Percentiles rank a stretch among this genome's conserved stretches.
Conservation (phyloP, 768 basidiomycete genomes). For the Pisolithus microcarpus region DNA sequence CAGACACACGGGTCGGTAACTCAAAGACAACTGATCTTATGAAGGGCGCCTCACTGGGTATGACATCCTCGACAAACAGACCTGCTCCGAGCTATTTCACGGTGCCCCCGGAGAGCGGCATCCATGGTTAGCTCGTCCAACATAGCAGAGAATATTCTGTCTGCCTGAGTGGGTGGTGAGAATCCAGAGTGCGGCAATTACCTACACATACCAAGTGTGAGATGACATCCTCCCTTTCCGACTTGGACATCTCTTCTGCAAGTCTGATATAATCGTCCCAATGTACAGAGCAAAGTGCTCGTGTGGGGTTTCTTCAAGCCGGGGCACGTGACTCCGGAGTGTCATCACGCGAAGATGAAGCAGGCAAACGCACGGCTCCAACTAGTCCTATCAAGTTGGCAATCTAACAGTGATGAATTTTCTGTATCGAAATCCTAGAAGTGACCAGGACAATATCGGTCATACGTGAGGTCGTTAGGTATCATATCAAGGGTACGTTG, state of each 20-base stretch:
- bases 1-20: conserved; percentile 8
- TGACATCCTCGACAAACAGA: conserved; percentile 59
- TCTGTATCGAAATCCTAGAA: too few species aligned
- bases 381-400: too few species aligned
- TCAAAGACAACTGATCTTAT: neutral
- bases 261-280: neutral
- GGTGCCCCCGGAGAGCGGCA: conserved; percentile 65
- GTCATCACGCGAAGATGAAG: too few species aligned
- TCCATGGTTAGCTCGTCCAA: conserved; percentile 76
- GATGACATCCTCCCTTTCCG: conserved; percentile 51
- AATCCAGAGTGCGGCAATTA: neutral
- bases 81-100: conserved; percentile 55
- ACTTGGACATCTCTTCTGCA: conserved; percentile 40
- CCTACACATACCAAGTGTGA: conserved; percentile 37
- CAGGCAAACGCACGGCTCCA: too few species aligned
- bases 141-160: conserved; percentile 46
- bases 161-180: conserved; percentile 18
- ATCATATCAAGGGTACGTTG: too few species aligned
- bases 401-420: too few species aligned
- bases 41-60: conserved; percentile 45
- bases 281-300: too few species aligned
- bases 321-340: too few species aligned
- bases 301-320: too few species aligned
- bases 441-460: too few species aligned
- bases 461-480: too few species aligned